phyloP scores from a whole-genome alignment of 768 basidiomycete genomes.

The Russula earlei region DNA sequence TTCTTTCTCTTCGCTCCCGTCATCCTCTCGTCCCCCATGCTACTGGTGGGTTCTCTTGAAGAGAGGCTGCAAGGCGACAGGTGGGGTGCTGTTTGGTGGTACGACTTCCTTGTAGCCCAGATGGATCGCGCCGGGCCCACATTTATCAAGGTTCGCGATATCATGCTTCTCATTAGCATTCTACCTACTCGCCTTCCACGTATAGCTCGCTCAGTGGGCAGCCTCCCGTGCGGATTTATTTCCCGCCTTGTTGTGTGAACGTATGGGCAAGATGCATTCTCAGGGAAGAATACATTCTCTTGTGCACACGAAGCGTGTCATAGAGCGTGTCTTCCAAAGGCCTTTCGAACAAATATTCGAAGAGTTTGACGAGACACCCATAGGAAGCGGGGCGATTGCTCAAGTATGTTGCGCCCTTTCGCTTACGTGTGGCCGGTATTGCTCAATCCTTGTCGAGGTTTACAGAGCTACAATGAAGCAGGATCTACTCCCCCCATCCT shows the following conservation, averaged over 20 bases:
- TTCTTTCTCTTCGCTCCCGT: constrained; percentile 82
- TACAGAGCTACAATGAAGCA: constrained; percentile 81
- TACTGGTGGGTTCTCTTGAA: constrained; percentile 56
- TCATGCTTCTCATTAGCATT: background rate
- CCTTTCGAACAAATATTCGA: constrained; percentile 87
- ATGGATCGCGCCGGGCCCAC: constrained; percentile 97
- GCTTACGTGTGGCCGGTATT: background rate
- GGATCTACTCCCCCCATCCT: constrained; percentile 78
- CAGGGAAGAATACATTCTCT: constrained; percentile 75
- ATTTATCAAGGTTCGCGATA: constrained; percentile 74
- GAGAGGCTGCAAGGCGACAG: constrained; percentile 56
- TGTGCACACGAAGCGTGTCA: constrained; percentile 65
- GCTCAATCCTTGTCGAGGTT: constrained; percentile 39
- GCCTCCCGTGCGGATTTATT: constrained; percentile 92
- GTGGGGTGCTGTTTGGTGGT: constrained; percentile 98
- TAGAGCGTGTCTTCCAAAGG: constrained; percentile 75
- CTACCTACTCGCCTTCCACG: background rate
- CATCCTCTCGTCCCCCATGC: constrained; percentile 73
- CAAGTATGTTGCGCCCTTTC: constrained; percentile 41
- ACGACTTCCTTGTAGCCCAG: constrained; percentile 70
- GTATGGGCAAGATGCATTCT: constrained; percentile 82
- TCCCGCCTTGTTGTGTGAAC: constrained; percentile 74
- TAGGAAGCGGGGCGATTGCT: constrained; percentile 98
- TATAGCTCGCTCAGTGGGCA: constrained; percentile 94
- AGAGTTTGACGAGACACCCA: constrained; percentile 75